Percentiles rank a stretch among this genome's conserved stretches.
phyloP scores from a whole-genome alignment of 805 yeast species.

The Candida multigemmis region DNA sequence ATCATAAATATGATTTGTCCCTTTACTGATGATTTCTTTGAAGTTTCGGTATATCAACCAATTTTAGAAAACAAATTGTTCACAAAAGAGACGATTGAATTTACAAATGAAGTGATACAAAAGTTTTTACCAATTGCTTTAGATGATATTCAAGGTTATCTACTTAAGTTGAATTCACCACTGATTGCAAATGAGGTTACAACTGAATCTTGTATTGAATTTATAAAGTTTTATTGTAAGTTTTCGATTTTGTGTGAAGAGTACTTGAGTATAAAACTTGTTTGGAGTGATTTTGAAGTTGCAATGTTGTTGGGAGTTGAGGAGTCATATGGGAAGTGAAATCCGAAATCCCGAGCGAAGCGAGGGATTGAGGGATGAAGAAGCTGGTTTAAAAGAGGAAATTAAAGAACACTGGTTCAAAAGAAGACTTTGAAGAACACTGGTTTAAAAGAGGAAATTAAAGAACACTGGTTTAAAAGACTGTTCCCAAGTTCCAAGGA shows the following conservation, averaged over 20 bases:
- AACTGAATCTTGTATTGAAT: conserved; percentile 37
- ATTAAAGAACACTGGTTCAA: too few species aligned
- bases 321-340: conserved; percentile 15
- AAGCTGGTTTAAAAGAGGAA: too few species aligned
- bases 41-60: conserved; percentile 57
- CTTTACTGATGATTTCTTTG: conserved; percentile 46
- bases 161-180: conserved; percentile 56
- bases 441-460: too few species aligned
- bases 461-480: too few species aligned
- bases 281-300: conserved; percentile 52
- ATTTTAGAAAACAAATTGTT: conserved; percentile 53
- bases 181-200: conserved; percentile 47
- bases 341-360: too few species aligned
- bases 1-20: conserved; percentile 68
- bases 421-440: too few species aligned
- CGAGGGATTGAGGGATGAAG: too few species aligned
- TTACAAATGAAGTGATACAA: conserved; percentile 37
- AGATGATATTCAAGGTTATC: conserved; percentile 47
- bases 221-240: conserved; percentile 38
- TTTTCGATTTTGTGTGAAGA: conserved; percentile 26
- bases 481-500: too few species aligned
- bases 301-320: conserved; percentile 69
- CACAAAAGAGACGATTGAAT: conserved; percentile 31
- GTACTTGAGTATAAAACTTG: conserved; percentile 27
- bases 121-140: conserved; percentile 51